Conservation (phyloP, 495 filamentous ascomycete species). For the Lophiotrema nucula region DNA sequence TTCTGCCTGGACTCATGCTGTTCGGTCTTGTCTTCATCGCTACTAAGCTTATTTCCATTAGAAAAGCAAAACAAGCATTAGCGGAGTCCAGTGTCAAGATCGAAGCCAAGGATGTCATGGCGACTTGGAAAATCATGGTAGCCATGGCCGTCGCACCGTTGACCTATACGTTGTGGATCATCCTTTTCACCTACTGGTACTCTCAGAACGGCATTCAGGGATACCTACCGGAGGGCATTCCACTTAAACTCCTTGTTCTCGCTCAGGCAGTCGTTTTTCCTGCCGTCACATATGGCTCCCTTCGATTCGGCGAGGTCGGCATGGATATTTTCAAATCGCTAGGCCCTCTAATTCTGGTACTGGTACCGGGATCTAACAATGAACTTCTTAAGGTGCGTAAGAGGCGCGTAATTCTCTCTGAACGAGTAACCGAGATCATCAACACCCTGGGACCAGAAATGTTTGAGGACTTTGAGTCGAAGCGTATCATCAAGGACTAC, state of each 20-base stretch:
- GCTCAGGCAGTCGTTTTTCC: slow-evolving; percentile 77
- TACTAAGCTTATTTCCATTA: slow-evolving; percentile 83
- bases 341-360: slow-evolving; percentile 79
- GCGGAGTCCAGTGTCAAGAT: slow-evolving; percentile 93
- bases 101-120: slow-evolving; percentile 91
- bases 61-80: slow-evolving; percentile 86
- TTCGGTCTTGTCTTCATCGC: slow-evolving; percentile 91
- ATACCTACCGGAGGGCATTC: slow-evolving; percentile 72
- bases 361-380: slow-evolving; percentile 82
- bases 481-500: slow-evolving; percentile 70
- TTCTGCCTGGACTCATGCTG: slow-evolving; percentile 80
- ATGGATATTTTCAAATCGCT: slow-evolving; percentile 99
- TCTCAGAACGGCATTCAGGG: slow-evolving; percentile 79
- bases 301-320: slow-evolving; percentile 92
- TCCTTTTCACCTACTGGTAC: slow-evolving; percentile 71
- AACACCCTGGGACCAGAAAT: slow-evolving; percentile 95
- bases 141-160: slow-evolving; percentile 83
- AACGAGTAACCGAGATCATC: slow-evolving; percentile 86
- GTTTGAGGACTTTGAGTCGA: slow-evolving; percentile 91
- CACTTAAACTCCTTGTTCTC: slow-evolving; percentile 71
- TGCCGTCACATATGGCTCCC: slow-evolving; percentile 84
- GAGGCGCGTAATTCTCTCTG: slow-evolving; percentile 67
- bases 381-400: slow-evolving; percentile 75
- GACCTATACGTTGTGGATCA: slow-evolving; percentile 78
- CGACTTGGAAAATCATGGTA: slow-evolving; percentile 97